These are phyloP conservation scores for Nothophytophthora sp. DNA, from an alignment of 352 stramenopile genomes.

Conservation along the genomic window DNA sequence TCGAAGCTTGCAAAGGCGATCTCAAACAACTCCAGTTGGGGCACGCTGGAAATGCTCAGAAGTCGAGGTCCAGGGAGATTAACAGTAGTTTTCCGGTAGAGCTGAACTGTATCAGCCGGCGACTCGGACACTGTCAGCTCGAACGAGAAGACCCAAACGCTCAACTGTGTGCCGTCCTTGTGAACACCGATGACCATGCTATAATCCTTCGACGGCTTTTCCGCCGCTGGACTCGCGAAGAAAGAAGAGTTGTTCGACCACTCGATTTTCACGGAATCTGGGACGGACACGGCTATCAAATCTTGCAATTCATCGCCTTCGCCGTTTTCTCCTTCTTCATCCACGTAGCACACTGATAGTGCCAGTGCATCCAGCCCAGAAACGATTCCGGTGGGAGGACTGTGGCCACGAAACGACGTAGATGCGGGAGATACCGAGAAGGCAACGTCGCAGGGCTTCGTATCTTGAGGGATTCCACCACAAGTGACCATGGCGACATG, in stretches of 20 bases:
- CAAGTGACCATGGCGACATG: constrained; percentile 28
- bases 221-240: constrained; percentile 26
- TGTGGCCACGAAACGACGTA: not conserved
- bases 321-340: constrained; percentile 29
- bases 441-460: constrained; percentile 2
- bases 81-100: constrained; percentile 50
- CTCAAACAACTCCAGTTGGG: constrained; percentile 50
- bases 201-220: constrained; percentile 51
- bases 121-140: constrained; percentile 7
- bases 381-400: not conserved
- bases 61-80: constrained; percentile 27
- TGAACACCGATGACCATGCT: constrained; percentile 58
- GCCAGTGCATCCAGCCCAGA: constrained; percentile 2
- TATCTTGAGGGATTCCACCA: not conserved
- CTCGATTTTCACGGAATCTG: constrained; percentile 51
- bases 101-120: constrained; percentile 19
- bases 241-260: constrained; percentile 48
- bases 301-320: constrained; percentile 23
- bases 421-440: not conserved
- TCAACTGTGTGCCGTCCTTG: constrained; percentile 31
- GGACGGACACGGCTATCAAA: constrained; percentile 36
- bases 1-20: constrained; percentile 52
- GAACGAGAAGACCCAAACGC: constrained; percentile 66
- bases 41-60: constrained; percentile 40
- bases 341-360: constrained; percentile 27